A percentile compares a stretch with the other conserved stretches of the same genome.
phyloP scores from a whole-genome alignment of 83 land plant species.

The Diphasiastrum complanatum region DNA sequence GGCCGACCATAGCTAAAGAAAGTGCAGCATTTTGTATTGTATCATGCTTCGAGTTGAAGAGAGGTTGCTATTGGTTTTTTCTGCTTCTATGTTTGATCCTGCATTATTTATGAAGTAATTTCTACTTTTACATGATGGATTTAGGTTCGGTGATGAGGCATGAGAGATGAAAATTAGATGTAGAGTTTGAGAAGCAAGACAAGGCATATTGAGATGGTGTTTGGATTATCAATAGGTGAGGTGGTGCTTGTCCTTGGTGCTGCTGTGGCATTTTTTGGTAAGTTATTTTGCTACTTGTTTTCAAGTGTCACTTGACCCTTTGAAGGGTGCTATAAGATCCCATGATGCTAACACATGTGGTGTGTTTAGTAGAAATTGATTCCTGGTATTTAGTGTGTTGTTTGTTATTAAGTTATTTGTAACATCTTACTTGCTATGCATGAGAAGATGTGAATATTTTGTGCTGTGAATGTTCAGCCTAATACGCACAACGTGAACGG shows the following conservation, averaged over 20 bases:
- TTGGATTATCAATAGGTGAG: constrained; percentile 25
- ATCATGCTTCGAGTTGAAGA: no score
- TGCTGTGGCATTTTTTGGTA: constrained; percentile 24
- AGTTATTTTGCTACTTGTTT: not conserved
- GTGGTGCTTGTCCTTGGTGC: constrained; percentile 24
- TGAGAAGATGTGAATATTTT: not conserved
- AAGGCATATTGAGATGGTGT: constrained; percentile 28
- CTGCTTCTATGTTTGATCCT: no score
- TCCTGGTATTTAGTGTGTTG: not conserved
- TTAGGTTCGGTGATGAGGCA: no score
- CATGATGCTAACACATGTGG: not conserved
- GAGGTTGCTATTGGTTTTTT: no score
- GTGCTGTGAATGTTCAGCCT: no score
- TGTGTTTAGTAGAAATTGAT: not conserved
- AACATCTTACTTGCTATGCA: not conserved
- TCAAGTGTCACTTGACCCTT: not conserved
- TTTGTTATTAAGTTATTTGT: not conserved
- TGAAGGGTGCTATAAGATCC: not conserved
- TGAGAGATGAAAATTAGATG: no score
- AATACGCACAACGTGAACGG: not conserved
- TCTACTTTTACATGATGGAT: no score
- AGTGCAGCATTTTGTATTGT: no score
- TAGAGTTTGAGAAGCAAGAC: no score
- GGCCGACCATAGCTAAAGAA: no score
- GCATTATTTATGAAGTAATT: no score